phyloP scores from a whole-genome alignment of 2,329 filamentous ascomycete species.

The Alternaria alternata region DNA sequence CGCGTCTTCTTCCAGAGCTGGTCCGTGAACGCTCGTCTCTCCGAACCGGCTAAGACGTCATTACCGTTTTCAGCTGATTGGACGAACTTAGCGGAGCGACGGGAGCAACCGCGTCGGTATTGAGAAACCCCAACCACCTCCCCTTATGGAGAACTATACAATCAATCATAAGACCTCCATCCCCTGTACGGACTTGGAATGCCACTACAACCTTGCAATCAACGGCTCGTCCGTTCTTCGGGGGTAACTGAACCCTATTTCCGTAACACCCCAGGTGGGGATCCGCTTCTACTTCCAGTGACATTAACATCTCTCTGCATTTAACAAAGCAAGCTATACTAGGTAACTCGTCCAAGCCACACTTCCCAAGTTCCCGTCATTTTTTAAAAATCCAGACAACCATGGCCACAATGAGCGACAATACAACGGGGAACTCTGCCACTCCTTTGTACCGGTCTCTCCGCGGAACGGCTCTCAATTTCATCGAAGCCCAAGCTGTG shows the following conservation, averaged over 20 bases:
- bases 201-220: neutral
- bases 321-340: neutral
- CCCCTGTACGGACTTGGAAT: neutral
- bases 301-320: neutral
- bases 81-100: neutral
- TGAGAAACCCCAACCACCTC: neutral
- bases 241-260: neutral
- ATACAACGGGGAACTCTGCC: neutral
- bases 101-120: neutral
- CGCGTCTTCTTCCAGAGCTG: neutral
- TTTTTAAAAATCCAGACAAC: neutral
- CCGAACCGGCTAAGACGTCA: neutral
- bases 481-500: slow-evolving; percentile 25
- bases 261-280: neutral
- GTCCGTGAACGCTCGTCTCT: neutral
- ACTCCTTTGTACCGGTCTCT: slow-evolving; percentile 12
- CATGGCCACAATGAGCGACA: neutral
- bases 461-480: slow-evolving; percentile 22
- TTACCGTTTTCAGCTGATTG: neutral
- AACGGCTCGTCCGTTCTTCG: neutral
- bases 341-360: neutral
- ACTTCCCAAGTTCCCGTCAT: neutral
- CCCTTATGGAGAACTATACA: neutral
- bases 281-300: neutral
- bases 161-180: neutral